Conservation (phyloP, 345 rosid species). For the Eutrema japonicum region DNA sequence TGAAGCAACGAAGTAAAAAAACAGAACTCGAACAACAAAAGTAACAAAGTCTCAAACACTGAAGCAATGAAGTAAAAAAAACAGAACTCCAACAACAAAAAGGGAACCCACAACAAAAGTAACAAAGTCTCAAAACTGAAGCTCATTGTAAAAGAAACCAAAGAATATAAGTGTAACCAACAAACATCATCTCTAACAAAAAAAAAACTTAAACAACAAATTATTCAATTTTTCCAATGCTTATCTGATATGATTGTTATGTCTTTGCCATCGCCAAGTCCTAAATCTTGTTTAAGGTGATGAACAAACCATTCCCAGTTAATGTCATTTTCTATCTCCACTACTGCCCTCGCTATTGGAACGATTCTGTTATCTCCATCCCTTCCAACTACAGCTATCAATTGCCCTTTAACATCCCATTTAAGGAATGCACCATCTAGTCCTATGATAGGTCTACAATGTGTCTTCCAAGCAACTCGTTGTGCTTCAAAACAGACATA, state of each 20-base stretch:
- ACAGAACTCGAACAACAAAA: too few species aligned
- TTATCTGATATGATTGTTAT: background rate
- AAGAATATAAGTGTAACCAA: too few species aligned
- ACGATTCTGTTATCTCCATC: background rate
- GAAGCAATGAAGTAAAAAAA: too few species aligned
- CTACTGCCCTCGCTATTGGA: background rate
- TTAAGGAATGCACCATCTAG: background rate
- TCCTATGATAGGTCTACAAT: background rate
- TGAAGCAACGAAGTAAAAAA: too few species aligned
- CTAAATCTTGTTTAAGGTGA: background rate
- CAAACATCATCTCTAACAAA: too few species aligned
- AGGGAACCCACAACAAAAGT: too few species aligned
- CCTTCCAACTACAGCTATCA: background rate
- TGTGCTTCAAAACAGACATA: background rate
- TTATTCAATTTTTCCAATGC: background rate
- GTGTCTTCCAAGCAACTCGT: background rate
- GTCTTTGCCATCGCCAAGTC: background rate
- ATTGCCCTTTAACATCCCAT: background rate
- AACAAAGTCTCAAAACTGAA: background rate
- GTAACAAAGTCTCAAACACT: too few species aligned
- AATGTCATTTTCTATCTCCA: too few species aligned
- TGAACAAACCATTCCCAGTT: background rate
- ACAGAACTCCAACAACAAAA: too few species aligned
- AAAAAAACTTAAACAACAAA: too few species aligned
- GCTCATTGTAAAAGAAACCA: background rate